Conservation (phyloP, 345 rosid species). For the Citrus reticulata region DNA sequence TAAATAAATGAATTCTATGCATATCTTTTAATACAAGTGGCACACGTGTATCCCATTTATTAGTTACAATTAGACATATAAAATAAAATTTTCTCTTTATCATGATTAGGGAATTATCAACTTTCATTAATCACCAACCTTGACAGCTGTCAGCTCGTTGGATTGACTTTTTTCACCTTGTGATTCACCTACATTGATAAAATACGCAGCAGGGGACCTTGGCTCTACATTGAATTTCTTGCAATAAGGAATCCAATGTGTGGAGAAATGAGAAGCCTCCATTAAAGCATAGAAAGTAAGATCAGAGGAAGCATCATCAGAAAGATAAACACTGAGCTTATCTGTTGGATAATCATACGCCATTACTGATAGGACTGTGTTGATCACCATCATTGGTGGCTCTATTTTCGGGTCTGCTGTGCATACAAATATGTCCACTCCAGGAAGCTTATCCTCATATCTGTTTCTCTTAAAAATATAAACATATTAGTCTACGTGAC, state of each 20-base stretch:
- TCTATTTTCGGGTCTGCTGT: slow-evolving; percentile 68
- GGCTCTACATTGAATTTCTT: slow-evolving; percentile 51
- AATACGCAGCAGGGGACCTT: slow-evolving; percentile 58
- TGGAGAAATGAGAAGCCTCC: slow-evolving; percentile 49
- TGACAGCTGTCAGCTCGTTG: slow-evolving; percentile 12
- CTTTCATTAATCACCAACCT: slow-evolving; percentile 10
- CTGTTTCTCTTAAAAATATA: slow-evolving; percentile 5
- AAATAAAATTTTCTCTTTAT: background rate
- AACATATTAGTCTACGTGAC: background rate
- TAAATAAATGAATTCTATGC: no score
- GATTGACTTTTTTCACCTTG: background rate
- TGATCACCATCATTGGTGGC: slow-evolving; percentile 67
- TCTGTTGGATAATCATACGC: slow-evolving; percentile 56
- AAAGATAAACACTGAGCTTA: slow-evolving; percentile 53
- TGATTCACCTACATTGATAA: slow-evolving; percentile 3
- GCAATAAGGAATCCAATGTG: slow-evolving; percentile 59
- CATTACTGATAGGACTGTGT: slow-evolving; percentile 58
- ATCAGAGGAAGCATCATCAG: slow-evolving; percentile 67
- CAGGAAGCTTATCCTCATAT: slow-evolving; percentile 36
- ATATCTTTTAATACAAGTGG: no score
- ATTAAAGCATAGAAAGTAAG: slow-evolving; percentile 54
- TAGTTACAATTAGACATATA: background rate
- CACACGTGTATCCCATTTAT: background rate
- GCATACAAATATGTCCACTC: slow-evolving; percentile 67
- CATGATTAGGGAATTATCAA: background rate